Evolutionary conservation across 2,329 filamentous ascomycete genomes (phyloP), one percentile per base, ranked within the genome.

Genomic region (Helicocarpus griseus): DNA sequence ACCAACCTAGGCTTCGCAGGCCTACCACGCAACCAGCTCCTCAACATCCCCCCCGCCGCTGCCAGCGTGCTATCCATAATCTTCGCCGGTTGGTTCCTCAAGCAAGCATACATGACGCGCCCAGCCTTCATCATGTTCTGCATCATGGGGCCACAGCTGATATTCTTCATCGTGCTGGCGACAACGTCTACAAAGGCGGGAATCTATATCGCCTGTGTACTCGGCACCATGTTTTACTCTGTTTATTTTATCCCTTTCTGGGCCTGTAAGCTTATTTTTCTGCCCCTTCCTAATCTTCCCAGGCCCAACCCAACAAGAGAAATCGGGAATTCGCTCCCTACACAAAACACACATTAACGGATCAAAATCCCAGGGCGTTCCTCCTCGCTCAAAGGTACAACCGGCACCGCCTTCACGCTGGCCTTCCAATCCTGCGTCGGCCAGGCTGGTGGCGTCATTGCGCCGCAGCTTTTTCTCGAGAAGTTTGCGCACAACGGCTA

Each of bases 181-280:
- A 67, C 68, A 2, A 66, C 72, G 13, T 57, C 55, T 14, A 65
- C 64, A 35, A 62, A 64, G n/a, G 60, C 65, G 9, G 71, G 67
- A 0, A 69, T 73, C 6, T 77, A 76, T 56, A 61, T 69, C 2
- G 68, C 70, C 4, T 73, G 72, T 53, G 66, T 71, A 5, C 65
- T 77, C 11, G 72, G 73, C 4, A 70, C 65, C 0, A 63, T 71
- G 48, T 73, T 74, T 51, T 75, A 74, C 53, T 62, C 63, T 7
- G 58, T 64, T 3, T 73, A 71, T 51, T 73, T 74, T 52, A 71
- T 75, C 13, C 68, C 72, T 0, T 73, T 74, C 55, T 75, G 71
- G 72, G 67, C 66, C 22, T 74, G 64, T 62, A 56, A 58, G 58
- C 60, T 22, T 14, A 48, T 31, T 14, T 44, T 26, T 22, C 38